Percentiles rank a stretch among this genome's conserved stretches.
Conservation (phyloP, 225 moss, liverwort and hornwort species). For the Bryum argenteum region DNA sequence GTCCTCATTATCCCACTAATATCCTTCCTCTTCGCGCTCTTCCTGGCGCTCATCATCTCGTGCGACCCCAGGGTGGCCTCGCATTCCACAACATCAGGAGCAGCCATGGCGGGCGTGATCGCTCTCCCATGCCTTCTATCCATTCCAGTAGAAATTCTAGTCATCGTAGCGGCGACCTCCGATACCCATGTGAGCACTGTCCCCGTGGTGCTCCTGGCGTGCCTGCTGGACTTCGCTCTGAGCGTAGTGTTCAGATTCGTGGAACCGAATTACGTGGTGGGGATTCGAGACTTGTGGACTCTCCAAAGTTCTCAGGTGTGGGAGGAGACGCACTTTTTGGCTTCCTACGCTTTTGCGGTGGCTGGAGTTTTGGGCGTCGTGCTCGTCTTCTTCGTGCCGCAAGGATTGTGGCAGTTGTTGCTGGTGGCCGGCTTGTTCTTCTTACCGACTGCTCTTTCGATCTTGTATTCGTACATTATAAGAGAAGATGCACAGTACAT, state of each 20-base stretch:
- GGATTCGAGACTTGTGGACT: conserved; percentile 79
- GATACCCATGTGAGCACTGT: conserved; percentile 44
- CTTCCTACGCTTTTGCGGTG: conserved; percentile 49
- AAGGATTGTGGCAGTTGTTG: conserved; percentile 49
- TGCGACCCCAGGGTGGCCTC: conserved; percentile 60
- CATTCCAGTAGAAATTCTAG: conserved; percentile 51
- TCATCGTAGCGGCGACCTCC: conserved; percentile 37
- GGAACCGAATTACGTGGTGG: conserved; percentile 73
- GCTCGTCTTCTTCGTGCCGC: conserved; percentile 56
- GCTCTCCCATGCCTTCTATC: conserved; percentile 53
- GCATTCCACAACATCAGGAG: conserved; percentile 51
- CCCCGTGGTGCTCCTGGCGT: conserved; percentile 51
- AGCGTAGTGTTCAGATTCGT: conserved; percentile 52
- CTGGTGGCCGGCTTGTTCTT: conserved; percentile 42
- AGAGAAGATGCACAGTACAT: conserved; percentile 62
- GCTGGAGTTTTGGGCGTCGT: conserved; percentile 53
- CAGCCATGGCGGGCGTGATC: conserved; percentile 56
- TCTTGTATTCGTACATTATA: conserved; percentile 58
- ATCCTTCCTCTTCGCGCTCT: conserved; percentile 41
- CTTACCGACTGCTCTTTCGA: conserved; percentile 38
- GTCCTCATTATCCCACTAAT: conserved; percentile 53
- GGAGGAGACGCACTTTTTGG: conserved; percentile 68
- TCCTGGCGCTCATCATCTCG: conserved; percentile 54
- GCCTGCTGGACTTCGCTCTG: conserved; percentile 48
- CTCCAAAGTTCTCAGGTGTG: conserved; percentile 66